A percentile compares a stretch with the other conserved stretches of the same genome.
These are phyloP conservation scores for Phytophthora ramorum DNA, from an alignment of 352 stramenopile species.

Conservation along the genomic window DNA sequence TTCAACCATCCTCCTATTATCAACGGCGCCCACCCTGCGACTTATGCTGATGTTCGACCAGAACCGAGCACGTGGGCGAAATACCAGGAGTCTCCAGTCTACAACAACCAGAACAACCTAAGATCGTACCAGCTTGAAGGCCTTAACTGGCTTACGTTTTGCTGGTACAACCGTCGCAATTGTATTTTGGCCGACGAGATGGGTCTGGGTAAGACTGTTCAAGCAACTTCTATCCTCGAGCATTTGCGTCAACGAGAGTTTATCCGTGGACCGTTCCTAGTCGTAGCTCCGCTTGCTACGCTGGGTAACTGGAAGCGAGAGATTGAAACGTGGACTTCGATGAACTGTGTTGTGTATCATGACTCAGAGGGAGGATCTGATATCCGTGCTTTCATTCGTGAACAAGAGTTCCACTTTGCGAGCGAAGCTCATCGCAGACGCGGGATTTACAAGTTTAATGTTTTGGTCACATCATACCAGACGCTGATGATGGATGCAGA, in stretches of 20 bases:
- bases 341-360: conserved; percentile 99
- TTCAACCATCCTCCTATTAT: conserved; percentile 89
- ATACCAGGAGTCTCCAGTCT: conserved; percentile 88
- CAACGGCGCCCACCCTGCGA: conserved; percentile 82
- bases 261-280: conserved; percentile 96
- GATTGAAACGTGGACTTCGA: conserved; percentile 98
- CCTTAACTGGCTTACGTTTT: conserved; percentile 98
- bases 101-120: conserved; percentile 95
- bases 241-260: conserved; percentile 93
- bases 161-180: conserved; percentile 97
- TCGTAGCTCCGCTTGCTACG: conserved; percentile 98
- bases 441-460: conserved; percentile 94
- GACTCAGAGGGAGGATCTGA: conserved; percentile 93
- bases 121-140: conserved; percentile 99
- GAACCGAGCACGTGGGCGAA: conserved; percentile 88
- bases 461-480: conserved; percentile 98
- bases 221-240: conserved; percentile 95
- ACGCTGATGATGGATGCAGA: conserved; percentile 95
- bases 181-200: conserved; percentile 92
- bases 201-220: conserved; percentile 92
- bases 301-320: conserved; percentile 99
- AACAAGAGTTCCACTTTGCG: conserved; percentile 97
- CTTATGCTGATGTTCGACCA: conserved; percentile 82
- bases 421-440: conserved; percentile 77
- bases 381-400: conserved; percentile 92